These are phyloP conservation scores for Sinapis alba DNA, from an alignment of 441 rosid species.

Conservation along the genomic window DNA sequence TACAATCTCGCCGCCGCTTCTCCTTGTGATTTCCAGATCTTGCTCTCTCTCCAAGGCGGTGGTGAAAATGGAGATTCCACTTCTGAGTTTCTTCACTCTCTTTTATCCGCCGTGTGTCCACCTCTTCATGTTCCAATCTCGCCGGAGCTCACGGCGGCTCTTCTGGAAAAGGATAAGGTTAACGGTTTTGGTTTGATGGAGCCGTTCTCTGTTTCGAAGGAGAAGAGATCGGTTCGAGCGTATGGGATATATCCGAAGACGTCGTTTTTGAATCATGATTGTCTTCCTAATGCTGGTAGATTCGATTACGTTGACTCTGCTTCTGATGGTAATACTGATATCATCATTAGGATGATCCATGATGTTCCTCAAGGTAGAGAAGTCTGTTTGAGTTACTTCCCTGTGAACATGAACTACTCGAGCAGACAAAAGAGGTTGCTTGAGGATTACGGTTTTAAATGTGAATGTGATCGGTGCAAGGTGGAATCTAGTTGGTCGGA, in stretches of 20 bases:
- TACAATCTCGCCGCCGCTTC: slow-evolving; percentile 61
- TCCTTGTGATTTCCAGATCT: slow-evolving; percentile 55
- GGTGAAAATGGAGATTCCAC: not conserved
- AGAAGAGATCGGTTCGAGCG: slow-evolving; percentile 65
- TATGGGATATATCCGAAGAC: slow-evolving; percentile 80
- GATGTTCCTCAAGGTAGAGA: slow-evolving; percentile 86
- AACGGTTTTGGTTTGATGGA: slow-evolving; percentile 90
- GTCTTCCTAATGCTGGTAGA: slow-evolving; percentile 94
- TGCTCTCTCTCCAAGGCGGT: slow-evolving; percentile 69
- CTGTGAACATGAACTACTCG: slow-evolving; percentile 65
- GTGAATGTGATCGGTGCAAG: slow-evolving; percentile 84
- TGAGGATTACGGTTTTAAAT: slow-evolving; percentile 77
- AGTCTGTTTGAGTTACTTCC: slow-evolving; percentile 90
- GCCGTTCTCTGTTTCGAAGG: slow-evolving; percentile 40
- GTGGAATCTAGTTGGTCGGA: slow-evolving; percentile 90
- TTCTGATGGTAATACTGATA: slow-evolving; percentile 53
- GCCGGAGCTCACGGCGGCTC: slow-evolving; percentile 54
- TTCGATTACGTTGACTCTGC: slow-evolving; percentile 73
- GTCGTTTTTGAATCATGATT: slow-evolving; percentile 81
- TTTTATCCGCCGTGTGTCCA: slow-evolving; percentile 54
- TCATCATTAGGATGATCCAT: slow-evolving; percentile 75
- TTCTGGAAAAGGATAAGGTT: slow-evolving; percentile 69
- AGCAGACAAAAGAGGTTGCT: slow-evolving; percentile 61
- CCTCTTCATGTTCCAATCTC: slow-evolving; percentile 44
- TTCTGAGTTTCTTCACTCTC: slow-evolving; percentile 57